Evolutionary conservation across 2,329 filamentous ascomycete species (phyloP).

Genomic region (Monosporascus sp.): DNA sequence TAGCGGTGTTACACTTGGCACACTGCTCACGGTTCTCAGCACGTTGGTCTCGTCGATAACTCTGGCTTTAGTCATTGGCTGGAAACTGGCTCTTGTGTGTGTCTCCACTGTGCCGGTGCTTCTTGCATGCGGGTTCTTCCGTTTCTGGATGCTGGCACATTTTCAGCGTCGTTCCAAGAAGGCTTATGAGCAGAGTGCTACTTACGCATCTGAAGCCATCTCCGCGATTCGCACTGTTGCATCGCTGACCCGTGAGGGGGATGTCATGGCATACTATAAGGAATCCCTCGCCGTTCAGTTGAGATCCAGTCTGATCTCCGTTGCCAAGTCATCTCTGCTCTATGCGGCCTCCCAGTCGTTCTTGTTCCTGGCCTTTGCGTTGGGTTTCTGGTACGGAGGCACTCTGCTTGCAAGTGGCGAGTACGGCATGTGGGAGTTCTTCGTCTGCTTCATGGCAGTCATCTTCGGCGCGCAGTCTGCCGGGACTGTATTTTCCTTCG

Average conservation of each 20-base stretch:
- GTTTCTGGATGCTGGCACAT: slow-evolving; percentile 76
- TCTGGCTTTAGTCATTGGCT: slow-evolving; percentile 69
- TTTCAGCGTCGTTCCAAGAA: slow-evolving; percentile 76
- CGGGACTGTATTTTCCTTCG: slow-evolving; percentile 82
- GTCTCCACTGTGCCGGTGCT: slow-evolving; percentile 73
- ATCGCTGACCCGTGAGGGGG: slow-evolving; percentile 77
- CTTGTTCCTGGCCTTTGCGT: slow-evolving; percentile 75
- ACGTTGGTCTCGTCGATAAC: slow-evolving; percentile 71
- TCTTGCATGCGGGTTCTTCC: slow-evolving; percentile 76
- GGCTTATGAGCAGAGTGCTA: slow-evolving; percentile 75
- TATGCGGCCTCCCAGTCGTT: slow-evolving; percentile 83
- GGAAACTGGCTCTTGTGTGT: slow-evolving; percentile 84
- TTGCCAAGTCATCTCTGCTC: slow-evolving; percentile 69
- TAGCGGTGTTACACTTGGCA: slow-evolving; percentile 81
- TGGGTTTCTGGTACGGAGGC: slow-evolving; percentile 92
- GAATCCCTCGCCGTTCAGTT: slow-evolving; percentile 61
- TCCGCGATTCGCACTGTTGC: slow-evolving; percentile 92
- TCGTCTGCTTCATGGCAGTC: slow-evolving; percentile 80
- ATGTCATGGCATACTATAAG: slow-evolving; percentile 71
- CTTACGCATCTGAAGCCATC: slow-evolving; percentile 88
- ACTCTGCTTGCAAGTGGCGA: slow-evolving; percentile 65
- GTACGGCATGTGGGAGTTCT: slow-evolving; percentile 81
- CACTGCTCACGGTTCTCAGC: slow-evolving; percentile 72
- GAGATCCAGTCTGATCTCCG: slow-evolving; percentile 61
- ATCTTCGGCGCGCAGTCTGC: slow-evolving; percentile 92